Conservation (phyloP, 345 rosid genomes). For the Eucalyptus cloeziana region DNA sequence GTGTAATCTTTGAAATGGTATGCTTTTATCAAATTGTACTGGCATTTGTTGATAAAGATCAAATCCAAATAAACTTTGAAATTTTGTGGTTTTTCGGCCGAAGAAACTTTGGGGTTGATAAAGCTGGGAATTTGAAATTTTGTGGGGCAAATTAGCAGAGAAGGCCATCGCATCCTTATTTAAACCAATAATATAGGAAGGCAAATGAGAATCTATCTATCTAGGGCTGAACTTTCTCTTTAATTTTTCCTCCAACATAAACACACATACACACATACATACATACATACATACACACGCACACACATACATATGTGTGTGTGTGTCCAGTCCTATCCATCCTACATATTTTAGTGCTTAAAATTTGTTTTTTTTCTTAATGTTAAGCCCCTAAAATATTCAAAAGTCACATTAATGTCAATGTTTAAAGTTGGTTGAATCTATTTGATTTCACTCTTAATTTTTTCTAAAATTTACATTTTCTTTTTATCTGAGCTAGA, state of each 20-base stretch:
- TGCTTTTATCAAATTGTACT: not conserved
- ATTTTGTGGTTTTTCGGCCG: not conserved
- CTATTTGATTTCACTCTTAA: not conserved
- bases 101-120: not conserved
- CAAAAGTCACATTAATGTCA: not conserved
- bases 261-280: too few relatives aligned
- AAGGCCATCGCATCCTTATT: not conserved
- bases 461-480: not conserved
- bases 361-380: not conserved
- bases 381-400: not conserved
- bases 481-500: not conserved
- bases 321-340: not conserved
- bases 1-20: not conserved
- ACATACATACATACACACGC: fast-evolving
- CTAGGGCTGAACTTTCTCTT: not conserved
- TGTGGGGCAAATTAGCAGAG: not conserved
- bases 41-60: not conserved
- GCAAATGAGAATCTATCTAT: not conserved
- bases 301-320: fast-evolving
- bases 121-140: not conserved
- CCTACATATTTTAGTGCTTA: not conserved
- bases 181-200: not conserved
- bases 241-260: not conserved
- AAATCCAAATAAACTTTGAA: not conserved
- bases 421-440: not conserved